Conservation (phyloP, 78 protist genomes). For the Dictyostelium citrinum region DNA sequence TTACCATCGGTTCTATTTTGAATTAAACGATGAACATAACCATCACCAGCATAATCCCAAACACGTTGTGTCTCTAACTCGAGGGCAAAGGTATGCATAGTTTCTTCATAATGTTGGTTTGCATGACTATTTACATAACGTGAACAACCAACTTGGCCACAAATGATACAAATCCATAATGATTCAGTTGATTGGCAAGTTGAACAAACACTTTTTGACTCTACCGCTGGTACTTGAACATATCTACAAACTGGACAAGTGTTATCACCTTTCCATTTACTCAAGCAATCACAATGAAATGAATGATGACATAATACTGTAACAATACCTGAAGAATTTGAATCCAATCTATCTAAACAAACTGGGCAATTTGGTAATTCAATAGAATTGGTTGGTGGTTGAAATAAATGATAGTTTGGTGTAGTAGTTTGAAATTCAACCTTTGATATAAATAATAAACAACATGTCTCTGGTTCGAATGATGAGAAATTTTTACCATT, state of each 20-base stretch:
- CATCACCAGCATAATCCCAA: constrained; percentile 97
- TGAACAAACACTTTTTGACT: constrained; percentile 24
- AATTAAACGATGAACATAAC: constrained; percentile 88
- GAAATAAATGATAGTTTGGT: constrained; percentile 61
- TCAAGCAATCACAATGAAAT: constrained; percentile 86
- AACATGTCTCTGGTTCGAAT: constrained; percentile 82
- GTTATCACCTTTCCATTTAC: constrained; percentile 74
- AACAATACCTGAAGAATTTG: constrained; percentile 83
- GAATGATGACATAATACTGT: constrained; percentile 93
- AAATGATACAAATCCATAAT: constrained; percentile 94
- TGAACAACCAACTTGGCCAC: constrained; percentile 92
- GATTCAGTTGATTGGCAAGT: constrained; percentile 80
- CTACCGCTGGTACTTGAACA: constrained; percentile 73
- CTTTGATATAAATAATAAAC: constrained; percentile 30
- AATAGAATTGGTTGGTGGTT: constrained; percentile 15
- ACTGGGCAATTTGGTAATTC: constrained; percentile 95
- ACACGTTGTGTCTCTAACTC: constrained; percentile 92
- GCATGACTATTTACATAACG: constrained; percentile 91
- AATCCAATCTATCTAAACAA: constrained; percentile 91
- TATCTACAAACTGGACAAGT: constrained; percentile 88
- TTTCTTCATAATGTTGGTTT: constrained; percentile 86
- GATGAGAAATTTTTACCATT: constrained; percentile 83
- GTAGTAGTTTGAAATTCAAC: constrained; percentile 34
- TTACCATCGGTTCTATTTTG: constrained; percentile 90
- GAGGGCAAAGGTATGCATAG: constrained; percentile 90